Conservation (phyloP, 2,329 filamentous ascomycete genomes). For the Colletotrichum tofieldiae region DNA sequence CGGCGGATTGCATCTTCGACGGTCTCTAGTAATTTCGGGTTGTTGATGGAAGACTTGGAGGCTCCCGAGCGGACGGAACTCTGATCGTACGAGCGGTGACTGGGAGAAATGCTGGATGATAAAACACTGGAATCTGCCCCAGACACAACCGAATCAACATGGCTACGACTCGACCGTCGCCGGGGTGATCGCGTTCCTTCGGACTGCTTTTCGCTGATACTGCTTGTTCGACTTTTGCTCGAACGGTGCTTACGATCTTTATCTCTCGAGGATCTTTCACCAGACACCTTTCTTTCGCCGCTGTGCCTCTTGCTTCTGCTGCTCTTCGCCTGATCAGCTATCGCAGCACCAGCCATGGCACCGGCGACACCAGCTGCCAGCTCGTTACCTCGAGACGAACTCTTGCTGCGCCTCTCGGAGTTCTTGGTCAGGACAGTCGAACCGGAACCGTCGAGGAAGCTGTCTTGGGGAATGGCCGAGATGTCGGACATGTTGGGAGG, state of each 20-base stretch:
- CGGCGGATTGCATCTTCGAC: conserved; percentile 94
- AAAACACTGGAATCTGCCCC: conserved; percentile 69
- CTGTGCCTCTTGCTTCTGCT: conserved; percentile 62
- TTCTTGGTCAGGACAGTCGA: conserved; percentile 55
- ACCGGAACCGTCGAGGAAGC: conserved; percentile 72
- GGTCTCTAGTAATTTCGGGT: conserved; percentile 90
- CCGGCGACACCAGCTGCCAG: conserved; percentile 57
- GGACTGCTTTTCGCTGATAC: conserved; percentile 62
- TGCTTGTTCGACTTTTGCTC: conserved; percentile 66
- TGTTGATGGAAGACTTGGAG: conserved; percentile 85
- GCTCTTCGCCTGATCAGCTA: conserved; percentile 59
- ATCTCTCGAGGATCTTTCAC: conserved; percentile 59
- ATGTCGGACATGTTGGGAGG: conserved; percentile 85
- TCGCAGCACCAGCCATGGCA: conserved; percentile 56
- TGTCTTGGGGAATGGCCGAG: conserved; percentile 79
- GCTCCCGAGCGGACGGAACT: conserved; percentile 66
- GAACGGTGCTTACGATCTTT: conserved; percentile 67
- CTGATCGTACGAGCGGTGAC: conserved; percentile 70
- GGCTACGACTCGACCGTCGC: conserved; percentile 67
- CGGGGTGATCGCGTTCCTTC: conserved; percentile 64
- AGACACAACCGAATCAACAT: conserved; percentile 68
- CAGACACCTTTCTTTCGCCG: conserved; percentile 58
- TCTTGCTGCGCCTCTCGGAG: conserved; percentile 58
- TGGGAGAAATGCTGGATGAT: conserved; percentile 68
- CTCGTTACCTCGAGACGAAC: conserved; percentile 58